Percentiles rank a stretch among this genome's conserved stretches.
Conservation (phyloP, 495 filamentous ascomycete genomes). For the Penicillium soppii region DNA sequence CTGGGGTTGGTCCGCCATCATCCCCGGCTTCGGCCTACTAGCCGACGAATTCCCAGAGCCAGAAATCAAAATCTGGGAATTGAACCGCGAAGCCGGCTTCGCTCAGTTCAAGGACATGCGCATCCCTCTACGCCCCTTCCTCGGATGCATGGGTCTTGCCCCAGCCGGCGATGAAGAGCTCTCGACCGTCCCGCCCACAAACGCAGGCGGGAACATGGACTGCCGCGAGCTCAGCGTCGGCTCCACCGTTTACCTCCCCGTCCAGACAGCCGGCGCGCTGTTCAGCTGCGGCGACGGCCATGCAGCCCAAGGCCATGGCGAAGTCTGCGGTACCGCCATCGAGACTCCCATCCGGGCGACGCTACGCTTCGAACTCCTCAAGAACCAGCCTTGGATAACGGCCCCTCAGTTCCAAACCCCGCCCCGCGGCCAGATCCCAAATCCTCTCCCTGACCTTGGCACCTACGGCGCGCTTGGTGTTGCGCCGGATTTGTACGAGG, state of each 20-base stretch:
- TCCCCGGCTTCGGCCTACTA: slow-evolving; percentile 50
- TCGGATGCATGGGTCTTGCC: slow-evolving; percentile 52
- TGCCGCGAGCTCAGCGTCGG: slow-evolving; percentile 47
- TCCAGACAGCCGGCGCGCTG: slow-evolving; percentile 47
- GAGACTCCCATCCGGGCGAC: slow-evolving; percentile 51
- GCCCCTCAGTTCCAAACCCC: slow-evolving; percentile 45
- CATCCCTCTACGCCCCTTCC: slow-evolving; percentile 49
- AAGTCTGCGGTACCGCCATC: slow-evolving; percentile 55
- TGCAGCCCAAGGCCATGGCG: slow-evolving; percentile 53
- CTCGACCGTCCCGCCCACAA: slow-evolving; percentile 50
- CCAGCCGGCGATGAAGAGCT: slow-evolving; percentile 41
- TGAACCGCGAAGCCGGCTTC: slow-evolving; percentile 36
- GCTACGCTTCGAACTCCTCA: slow-evolving; percentile 44
- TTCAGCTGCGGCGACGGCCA: slow-evolving; percentile 57
- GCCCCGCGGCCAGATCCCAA: slow-evolving; percentile 24
- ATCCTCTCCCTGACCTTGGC: slow-evolving; percentile 32
- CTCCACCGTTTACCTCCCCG: slow-evolving; percentile 44
- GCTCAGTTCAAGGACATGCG: slow-evolving; percentile 44
- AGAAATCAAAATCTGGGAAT: slow-evolving; percentile 49
- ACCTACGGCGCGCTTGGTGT: slow-evolving; percentile 48
- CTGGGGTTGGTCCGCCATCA: slow-evolving; percentile 53
- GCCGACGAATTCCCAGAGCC: slow-evolving; percentile 45
- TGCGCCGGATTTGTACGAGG: slow-evolving; percentile 42
- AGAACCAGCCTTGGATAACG: slow-evolving; percentile 42
- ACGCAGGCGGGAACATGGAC: slow-evolving; percentile 52